Percentiles rank a stretch among this genome's conserved stretches.
phyloP scores from a whole-genome alignment of 352 stramenopile species.

The Peronospora destructor region DNA sequence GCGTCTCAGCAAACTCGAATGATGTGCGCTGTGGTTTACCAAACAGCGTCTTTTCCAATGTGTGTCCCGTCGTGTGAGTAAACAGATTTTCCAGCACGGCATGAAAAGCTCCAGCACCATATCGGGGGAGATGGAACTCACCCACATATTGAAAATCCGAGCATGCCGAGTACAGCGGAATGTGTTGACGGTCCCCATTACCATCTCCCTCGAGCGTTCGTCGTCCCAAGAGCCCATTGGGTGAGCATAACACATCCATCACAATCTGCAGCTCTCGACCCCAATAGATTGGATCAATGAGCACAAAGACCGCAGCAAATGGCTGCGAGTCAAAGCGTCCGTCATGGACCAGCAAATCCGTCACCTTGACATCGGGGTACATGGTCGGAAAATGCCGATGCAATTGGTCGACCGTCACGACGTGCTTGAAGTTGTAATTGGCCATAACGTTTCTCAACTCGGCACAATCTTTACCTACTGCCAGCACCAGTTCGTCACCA shows the following conservation, averaged over 20 bases:
- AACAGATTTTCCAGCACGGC: conserved; percentile 76
- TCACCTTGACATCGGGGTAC: conserved; percentile 74
- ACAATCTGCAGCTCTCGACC: conserved; percentile 67
- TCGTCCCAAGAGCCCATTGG: conserved; percentile 43
- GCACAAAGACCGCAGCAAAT: conserved; percentile 65
- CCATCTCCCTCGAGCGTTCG: conserved; percentile 23
- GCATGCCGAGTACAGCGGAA: conserved; percentile 80
- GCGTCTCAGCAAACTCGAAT: conserved; percentile 66
- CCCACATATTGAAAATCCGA: conserved; percentile 86
- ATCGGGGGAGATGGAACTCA: conserved; percentile 77
- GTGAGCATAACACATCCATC: conserved; percentile 65
- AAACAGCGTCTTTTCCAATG: conserved; percentile 65
- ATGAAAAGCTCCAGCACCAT: conserved; percentile 74
- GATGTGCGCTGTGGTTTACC: conserved; percentile 75
- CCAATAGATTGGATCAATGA: conserved; percentile 78
- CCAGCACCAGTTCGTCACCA: conserved; percentile 64
- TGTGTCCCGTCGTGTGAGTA: conserved; percentile 69
- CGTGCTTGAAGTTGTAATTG: conserved; percentile 79
- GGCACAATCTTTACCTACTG: conserved; percentile 70
- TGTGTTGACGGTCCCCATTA: conserved; percentile 42
- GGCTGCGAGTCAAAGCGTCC: conserved; percentile 46
- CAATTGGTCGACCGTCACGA: conserved; percentile 68
- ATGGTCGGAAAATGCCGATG: conserved; percentile 72
- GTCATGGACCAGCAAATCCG: conserved; percentile 27
- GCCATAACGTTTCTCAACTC: conserved; percentile 58